Evolutionary conservation across 805 yeast species (phyloP).

Genomic region (Candida silvatica): DNA sequence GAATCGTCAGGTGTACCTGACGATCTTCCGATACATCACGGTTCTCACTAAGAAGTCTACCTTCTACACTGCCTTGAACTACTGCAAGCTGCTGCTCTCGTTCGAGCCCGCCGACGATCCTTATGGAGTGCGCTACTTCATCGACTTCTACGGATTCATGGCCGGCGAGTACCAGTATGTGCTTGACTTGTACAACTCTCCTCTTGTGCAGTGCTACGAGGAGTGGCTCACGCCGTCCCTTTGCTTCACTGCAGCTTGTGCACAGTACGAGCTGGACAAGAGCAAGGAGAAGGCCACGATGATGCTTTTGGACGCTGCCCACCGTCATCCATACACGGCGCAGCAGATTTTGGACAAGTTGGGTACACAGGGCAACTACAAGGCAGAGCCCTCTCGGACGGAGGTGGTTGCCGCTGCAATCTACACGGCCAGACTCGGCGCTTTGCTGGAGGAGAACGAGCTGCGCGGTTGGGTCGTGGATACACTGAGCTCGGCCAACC

Average conservation of each 20-base stretch:
- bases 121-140: slow-evolving; percentile 71
- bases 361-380: background rate
- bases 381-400: slow-evolving; percentile 15
- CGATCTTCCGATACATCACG: slow-evolving; percentile 63
- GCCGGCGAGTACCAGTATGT: slow-evolving; percentile 58
- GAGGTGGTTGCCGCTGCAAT: slow-evolving; percentile 41
- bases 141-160: slow-evolving; percentile 69
- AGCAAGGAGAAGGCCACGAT: slow-evolving; percentile 34
- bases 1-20: slow-evolving; percentile 70
- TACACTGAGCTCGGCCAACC: slow-evolving; percentile 8
- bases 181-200: slow-evolving; percentile 46
- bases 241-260: slow-evolving; percentile 56
- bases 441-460: slow-evolving; percentile 42
- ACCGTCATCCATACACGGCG: slow-evolving; percentile 50
- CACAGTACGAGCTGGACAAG: slow-evolving; percentile 38
- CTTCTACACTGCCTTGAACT: slow-evolving; percentile 66
- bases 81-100: slow-evolving; percentile 61
- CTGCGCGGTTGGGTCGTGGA: slow-evolving; percentile 31
- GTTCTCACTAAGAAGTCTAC: slow-evolving; percentile 73
- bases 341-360: slow-evolving; percentile 37
- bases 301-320: slow-evolving; percentile 42
- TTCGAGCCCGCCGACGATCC: slow-evolving; percentile 75
- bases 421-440: slow-evolving; percentile 47
- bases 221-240: slow-evolving; percentile 71
- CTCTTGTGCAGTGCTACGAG: slow-evolving; percentile 45